Percentiles rank a stretch among this genome's conserved stretches.
phyloP scores from a whole-genome alignment of 768 basidiomycete species.

The Leccinum arenicola region DNA sequence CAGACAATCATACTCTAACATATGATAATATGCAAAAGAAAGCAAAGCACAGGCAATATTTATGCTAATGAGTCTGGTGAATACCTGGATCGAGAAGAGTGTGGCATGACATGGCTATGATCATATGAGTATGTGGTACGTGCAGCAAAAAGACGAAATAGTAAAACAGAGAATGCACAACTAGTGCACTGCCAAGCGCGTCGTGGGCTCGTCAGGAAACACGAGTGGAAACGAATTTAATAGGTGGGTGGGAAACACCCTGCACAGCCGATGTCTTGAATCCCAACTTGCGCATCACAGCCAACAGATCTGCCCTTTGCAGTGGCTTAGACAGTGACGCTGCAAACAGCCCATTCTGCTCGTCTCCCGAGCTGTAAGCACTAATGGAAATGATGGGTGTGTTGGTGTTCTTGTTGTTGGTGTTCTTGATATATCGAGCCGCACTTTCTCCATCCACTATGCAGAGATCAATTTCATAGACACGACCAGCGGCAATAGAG shows the following conservation, averaged over 20 bases:
- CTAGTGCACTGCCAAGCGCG: slow-evolving; percentile 9
- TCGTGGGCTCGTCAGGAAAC: slow-evolving; percentile 19
- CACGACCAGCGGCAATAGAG: neutral
- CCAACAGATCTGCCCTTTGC: slow-evolving; percentile 82
- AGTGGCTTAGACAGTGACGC: slow-evolving; percentile 87
- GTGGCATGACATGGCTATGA: slow-evolving; percentile 29
- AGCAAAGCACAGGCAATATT: slow-evolving; percentile 17
- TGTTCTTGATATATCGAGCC: slow-evolving; percentile 95
- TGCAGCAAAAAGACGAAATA: slow-evolving; percentile 32
- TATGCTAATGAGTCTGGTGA: slow-evolving; percentile 30
- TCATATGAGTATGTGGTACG: slow-evolving; percentile 28
- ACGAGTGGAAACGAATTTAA: slow-evolving; percentile 49
- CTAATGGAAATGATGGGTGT: slow-evolving; percentile 93
- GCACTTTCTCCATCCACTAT: slow-evolving; percentile 94
- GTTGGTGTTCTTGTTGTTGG: slow-evolving; percentile 89
- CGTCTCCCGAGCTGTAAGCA: slow-evolving; percentile 77
- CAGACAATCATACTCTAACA: slow-evolving; percentile 34
- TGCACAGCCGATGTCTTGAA: slow-evolving; percentile 83
- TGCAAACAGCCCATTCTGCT: slow-evolving; percentile 68
- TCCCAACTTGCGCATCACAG: slow-evolving; percentile 80
- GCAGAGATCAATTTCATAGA: slow-evolving; percentile 9
- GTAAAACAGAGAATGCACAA: slow-evolving; percentile 25
- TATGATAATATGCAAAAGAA: slow-evolving; percentile 44
- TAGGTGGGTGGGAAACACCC: slow-evolving; percentile 45
- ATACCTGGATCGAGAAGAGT: slow-evolving; percentile 22